Conservation (phyloP, 2,329 filamentous ascomycete genomes). For the Aureobasidium sp. region DNA sequence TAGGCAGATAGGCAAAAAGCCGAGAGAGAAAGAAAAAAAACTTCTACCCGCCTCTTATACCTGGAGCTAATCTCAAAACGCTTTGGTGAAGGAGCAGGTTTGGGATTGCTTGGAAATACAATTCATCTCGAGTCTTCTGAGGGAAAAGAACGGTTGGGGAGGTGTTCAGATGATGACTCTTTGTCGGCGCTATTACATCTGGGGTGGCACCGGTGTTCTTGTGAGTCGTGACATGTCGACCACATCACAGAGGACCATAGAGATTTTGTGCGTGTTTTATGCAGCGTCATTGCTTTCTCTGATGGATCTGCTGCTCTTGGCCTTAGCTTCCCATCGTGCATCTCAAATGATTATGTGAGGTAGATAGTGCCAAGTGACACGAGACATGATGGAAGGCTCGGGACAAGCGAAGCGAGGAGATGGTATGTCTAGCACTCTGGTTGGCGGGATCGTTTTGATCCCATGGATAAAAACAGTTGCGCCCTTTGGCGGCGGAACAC, state of each 20-base stretch:
- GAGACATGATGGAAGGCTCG: neutral
- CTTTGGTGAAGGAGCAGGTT: neutral
- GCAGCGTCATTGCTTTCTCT: neutral
- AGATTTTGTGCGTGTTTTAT: neutral
- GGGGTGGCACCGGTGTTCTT: neutral
- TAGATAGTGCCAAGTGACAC: neutral
- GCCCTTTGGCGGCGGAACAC: neutral
- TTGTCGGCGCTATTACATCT: slow-evolving; percentile 1
- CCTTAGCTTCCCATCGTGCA: neutral
- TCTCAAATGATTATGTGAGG: neutral
- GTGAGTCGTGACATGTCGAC: slow-evolving; percentile 3
- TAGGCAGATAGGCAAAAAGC: neutral
- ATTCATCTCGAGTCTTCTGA: neutral
- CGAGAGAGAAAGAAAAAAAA: slow-evolving; percentile 7
- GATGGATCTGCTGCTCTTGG: too few relatives aligned
- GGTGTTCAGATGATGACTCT: neutral
- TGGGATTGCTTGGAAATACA: slow-evolving; percentile 7
- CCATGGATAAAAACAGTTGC: neutral
- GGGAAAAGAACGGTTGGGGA: neutral
- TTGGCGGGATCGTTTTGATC: neutral
- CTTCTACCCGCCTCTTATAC: neutral
- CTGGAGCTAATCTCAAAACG: slow-evolving; percentile 5
- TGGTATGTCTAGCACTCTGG: neutral
- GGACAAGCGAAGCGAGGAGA: neutral
- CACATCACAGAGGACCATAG: neutral